A percentile compares a stretch with the other conserved stretches of the same genome.
Conservation (phyloP, 768 basidiomycete species). For the Tricholoma furcatifolium region DNA sequence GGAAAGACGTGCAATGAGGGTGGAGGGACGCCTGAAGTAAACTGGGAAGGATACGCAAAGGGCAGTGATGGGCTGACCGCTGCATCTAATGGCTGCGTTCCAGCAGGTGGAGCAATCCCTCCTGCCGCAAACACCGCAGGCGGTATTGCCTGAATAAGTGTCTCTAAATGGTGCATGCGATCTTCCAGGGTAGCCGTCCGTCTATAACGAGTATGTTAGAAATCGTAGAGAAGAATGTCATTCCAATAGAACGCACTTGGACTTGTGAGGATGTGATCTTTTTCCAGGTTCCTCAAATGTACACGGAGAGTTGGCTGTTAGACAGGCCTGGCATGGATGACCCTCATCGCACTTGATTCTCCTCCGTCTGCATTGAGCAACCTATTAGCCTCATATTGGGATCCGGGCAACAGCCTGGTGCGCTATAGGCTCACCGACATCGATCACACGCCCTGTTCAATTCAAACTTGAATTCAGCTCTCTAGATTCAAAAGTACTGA, state of each 20-base stretch:
- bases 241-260: conserved; percentile 57
- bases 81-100: conserved; percentile 30
- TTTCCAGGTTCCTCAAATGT: conserved; percentile 89
- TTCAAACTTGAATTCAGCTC: conserved; percentile 8
- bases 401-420: background rate
- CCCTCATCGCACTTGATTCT: conserved; percentile 89
- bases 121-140: conserved; percentile 74
- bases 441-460: conserved; percentile 81
- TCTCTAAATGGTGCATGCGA: conserved; percentile 85
- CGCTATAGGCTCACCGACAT: conserved; percentile 63
- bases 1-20: conserved; percentile 77
- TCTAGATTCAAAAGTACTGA: background rate
- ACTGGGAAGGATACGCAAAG: conserved; percentile 28
- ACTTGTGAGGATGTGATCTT: conserved; percentile 83
- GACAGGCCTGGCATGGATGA: conserved; percentile 84
- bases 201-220: conserved; percentile 32
- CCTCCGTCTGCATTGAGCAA: conserved; percentile 51
- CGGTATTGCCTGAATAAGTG: conserved; percentile 81
- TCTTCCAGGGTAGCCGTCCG: conserved; percentile 84
- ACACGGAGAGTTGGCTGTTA: conserved; percentile 79
- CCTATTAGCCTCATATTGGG: conserved; percentile 1
- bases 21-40: conserved; percentile 64
- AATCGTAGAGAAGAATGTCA: background rate
- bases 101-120: conserved; percentile 34
- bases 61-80: conserved; percentile 26